Evolutionary conservation across 129 eudicot genomes (phyloP), one percentile per base, ranked within the genome.

Genomic region (Arctium minus): DNA sequence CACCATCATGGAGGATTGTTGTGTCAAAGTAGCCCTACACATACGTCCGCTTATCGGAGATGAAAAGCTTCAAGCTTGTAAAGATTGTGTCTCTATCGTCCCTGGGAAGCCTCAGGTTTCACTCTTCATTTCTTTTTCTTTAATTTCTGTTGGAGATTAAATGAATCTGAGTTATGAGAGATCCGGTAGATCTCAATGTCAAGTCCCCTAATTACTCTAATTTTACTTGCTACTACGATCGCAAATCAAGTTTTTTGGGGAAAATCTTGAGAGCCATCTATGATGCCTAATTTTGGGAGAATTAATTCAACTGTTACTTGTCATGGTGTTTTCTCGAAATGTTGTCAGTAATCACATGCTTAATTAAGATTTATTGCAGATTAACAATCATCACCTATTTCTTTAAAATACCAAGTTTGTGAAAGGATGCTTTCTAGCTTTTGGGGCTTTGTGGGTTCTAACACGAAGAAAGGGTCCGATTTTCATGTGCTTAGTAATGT

Each of bases 1-100:
- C 42, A 78, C 72, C 38, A 69, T 84, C 77, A 85, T 71, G 71
- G 97, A 88, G 73, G 97, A 95, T 78, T 95, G 99, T 37, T 91
- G 93, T 80, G 99, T 95, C 8, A 95, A 93, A 88, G 99, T 95
- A n/a, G 99, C 99, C 1, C 92, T 95, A 69, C 99, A 95, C 78
- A 86, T 95, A 40, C 89, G 99, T 31, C 99, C 99, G 0, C 91
- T 95, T 37, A 90, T 95, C 32, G 99, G 94, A 17, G 99, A 95
- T 86, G 99, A 95, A 81, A 85, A 84, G 87, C 88, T 95, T 71
- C 99, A 93, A 73, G 99, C 94, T 10, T 95, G 99, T 85, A 87
- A 93, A 74, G 99, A 95, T 85, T 93, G 97, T 81, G 99, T 95
- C 70, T 12, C 91, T 37, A 89, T 95, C 62, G 91, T 90, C 48